Evolutionary conservation across 768 basidiomycete genomes (phyloP).

Genomic region (Clitopilus passeckerianus): DNA sequence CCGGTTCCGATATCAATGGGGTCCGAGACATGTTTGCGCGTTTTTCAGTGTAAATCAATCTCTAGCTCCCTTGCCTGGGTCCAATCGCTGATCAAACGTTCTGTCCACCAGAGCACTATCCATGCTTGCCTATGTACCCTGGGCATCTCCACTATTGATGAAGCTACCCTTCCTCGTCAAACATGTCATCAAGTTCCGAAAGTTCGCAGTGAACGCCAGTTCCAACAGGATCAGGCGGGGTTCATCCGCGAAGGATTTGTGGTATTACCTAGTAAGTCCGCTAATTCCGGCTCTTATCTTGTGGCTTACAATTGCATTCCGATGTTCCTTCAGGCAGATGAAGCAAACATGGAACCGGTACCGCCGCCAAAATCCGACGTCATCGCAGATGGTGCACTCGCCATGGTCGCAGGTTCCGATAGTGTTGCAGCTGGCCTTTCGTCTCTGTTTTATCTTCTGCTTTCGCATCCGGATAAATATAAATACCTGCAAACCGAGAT

Average conservation of each 20-base stretch:
- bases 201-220: constrained; percentile 17
- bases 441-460: constrained; percentile 32
- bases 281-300: not conserved
- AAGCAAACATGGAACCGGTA: constrained; percentile 17
- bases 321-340: constrained; percentile 12
- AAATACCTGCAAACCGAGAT: constrained; percentile 35
- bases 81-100: not conserved
- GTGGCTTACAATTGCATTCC: not conserved
- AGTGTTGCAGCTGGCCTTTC: constrained; percentile 37
- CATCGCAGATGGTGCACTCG: constrained; percentile 28
- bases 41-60: constrained; percentile 11
- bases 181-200: constrained; percentile 14
- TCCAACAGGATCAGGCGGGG: constrained; percentile 14
- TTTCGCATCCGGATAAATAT: constrained; percentile 30
- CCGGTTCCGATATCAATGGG: constrained; percentile 26
- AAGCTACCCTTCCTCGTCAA: constrained; percentile 24
- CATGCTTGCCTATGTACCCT: constrained; percentile 18
- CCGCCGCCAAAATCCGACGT: constrained; percentile 12
- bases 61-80: not conserved
- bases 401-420: constrained; percentile 40
- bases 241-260: constrained; percentile 22
- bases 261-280: constrained; percentile 37
- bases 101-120: constrained; percentile 7
- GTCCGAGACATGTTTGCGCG: constrained; percentile 14
- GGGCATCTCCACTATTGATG: constrained; percentile 14